These are phyloP conservation scores for Aspergillus fumigatus DNA, from an alignment of 2,329 filamentous ascomycete genomes.

Conservation along the genomic window DNA sequence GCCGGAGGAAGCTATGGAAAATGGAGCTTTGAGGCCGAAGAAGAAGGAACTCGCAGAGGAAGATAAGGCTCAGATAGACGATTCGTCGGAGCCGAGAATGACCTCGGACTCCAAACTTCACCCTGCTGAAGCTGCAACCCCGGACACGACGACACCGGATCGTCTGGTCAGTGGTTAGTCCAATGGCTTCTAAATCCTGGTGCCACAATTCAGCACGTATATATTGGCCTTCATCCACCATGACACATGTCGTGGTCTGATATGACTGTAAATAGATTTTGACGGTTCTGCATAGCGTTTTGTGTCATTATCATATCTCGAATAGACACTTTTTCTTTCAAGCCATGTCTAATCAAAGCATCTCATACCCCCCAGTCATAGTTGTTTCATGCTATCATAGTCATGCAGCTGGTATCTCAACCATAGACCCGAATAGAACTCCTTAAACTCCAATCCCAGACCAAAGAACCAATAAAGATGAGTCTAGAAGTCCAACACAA, in stretches of 20 bases:
- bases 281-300: neutral
- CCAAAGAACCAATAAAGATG: constrained; percentile 1
- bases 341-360: neutral
- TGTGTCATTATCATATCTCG: neutral
- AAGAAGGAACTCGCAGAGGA: constrained; percentile 52
- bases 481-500: constrained; percentile 73
- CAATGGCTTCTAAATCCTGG: neutral
- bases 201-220: neutral
- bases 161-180: constrained; percentile 26
- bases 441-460: constrained; percentile 6
- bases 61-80: constrained; percentile 10
- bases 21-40: constrained; percentile 69
- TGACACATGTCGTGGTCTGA: neutral
- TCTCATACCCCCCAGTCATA: neutral
- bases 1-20: constrained; percentile 80
- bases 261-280: neutral
- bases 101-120: constrained; percentile 10
- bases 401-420: constrained; percentile 19
- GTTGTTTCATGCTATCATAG: neutral
- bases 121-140: constrained; percentile 11
- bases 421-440: neutral
- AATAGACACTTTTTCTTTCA: neutral
- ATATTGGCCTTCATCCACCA: neutral
- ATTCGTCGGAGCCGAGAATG: constrained; percentile 2
- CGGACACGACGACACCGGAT: constrained; percentile 20